Conservation (phyloP, 257 asterid species). For the Handroanthus guayacan region DNA sequence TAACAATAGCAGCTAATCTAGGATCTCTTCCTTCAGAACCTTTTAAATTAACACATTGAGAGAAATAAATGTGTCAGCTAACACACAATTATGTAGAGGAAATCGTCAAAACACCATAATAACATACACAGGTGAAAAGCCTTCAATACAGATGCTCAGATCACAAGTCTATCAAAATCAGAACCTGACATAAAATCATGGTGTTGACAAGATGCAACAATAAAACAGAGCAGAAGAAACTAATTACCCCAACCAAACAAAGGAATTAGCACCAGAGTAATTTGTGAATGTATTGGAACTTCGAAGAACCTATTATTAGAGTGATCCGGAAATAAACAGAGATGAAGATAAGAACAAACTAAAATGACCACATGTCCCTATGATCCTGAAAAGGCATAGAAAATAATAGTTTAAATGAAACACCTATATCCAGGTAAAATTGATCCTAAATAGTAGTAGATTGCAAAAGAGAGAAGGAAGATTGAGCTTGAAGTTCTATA, state of each 20-base stretch:
- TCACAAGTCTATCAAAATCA: constrained; percentile 19
- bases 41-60: constrained; percentile 35
- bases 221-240: constrained; percentile 1
- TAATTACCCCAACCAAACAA: constrained; percentile 12
- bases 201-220: background rate
- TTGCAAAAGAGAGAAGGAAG: constrained; percentile 9
- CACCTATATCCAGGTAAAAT: constrained; percentile 19
- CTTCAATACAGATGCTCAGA: constrained; percentile 8
- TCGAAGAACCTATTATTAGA: background rate
- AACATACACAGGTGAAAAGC: constrained; percentile 9
- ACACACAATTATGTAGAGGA: background rate
- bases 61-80: background rate
- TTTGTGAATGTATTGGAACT: constrained; percentile 20
- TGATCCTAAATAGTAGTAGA: constrained; percentile 4
- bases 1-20: constrained; percentile 83
- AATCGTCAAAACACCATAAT: constrained; percentile 6
- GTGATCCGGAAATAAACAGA: constrained; percentile 15
- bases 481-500: background rate
- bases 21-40: constrained; percentile 79
- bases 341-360: constrained; percentile 7
- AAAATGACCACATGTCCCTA: constrained; percentile 1
- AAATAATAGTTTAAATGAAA: background rate
- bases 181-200: constrained; percentile 5
- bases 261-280: constrained; percentile 22
- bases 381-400: constrained; percentile 12